Conservation (phyloP, 2,329 filamentous ascomycete genomes). For the Raffaelea albimanens region DNA sequence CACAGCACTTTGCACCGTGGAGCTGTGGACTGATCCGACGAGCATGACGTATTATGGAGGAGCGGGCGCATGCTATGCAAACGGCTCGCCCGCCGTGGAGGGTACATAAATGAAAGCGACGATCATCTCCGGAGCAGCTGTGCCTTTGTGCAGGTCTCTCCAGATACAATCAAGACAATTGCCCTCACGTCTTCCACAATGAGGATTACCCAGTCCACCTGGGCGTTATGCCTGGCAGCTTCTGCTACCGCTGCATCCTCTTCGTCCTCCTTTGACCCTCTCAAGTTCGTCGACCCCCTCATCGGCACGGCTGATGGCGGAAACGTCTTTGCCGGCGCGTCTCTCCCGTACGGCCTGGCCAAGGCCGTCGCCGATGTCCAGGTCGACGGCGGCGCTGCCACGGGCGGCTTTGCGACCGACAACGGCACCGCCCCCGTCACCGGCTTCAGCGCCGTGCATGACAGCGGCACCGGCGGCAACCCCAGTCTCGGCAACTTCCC, state of each 20-base stretch:
- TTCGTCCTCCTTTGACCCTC: slow-evolving; percentile 10
- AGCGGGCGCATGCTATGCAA: too few relatives aligned
- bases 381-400: slow-evolving; percentile 24
- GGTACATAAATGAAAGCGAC: too few relatives aligned
- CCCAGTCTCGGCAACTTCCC: slow-evolving; percentile 36
- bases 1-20: too few relatives aligned
- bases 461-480: slow-evolving; percentile 33
- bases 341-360: slow-evolving; percentile 44
- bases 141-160: too few relatives aligned
- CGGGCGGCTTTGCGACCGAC: slow-evolving; percentile 37
- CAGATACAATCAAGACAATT: too few relatives aligned
- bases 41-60: too few relatives aligned
- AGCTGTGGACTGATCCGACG: too few relatives aligned
- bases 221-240: not conserved
- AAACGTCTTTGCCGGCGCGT: slow-evolving; percentile 48
- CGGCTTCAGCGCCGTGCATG: slow-evolving; percentile 37
- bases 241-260: not conserved
- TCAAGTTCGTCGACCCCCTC: slow-evolving; percentile 31
- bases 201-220: too few relatives aligned
- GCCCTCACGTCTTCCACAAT: too few relatives aligned
- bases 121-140: too few relatives aligned
- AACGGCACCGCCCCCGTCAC: slow-evolving; percentile 30
- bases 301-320: slow-evolving; percentile 47
- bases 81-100: too few relatives aligned
- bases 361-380: slow-evolving; percentile 46